Conservation (phyloP, 2,329 filamentous ascomycete genomes). For the Fusarium sp. region DNA sequence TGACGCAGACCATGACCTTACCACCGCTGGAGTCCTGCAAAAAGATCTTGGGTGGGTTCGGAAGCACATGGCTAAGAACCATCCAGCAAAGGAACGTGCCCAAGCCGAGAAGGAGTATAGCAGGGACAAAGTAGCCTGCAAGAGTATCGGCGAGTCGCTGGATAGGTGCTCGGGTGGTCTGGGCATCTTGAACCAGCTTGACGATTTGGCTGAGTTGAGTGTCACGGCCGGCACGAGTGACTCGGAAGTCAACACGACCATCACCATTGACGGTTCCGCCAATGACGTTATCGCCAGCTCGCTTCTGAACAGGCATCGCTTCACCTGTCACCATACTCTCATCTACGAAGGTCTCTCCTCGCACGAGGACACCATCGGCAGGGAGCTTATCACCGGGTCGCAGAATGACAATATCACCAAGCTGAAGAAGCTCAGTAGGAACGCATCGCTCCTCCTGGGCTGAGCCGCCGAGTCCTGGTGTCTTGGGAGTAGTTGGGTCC, state of each 20-base stretch:
- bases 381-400: constrained; percentile 97
- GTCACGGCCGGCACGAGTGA: constrained; percentile 91
- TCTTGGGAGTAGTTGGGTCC: constrained; percentile 35
- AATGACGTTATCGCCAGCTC: constrained; percentile 81
- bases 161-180: constrained; percentile 93
- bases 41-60: constrained; percentile 90
- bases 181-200: constrained; percentile 96
- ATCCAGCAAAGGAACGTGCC: constrained; percentile 93
- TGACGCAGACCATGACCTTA: constrained; percentile 94
- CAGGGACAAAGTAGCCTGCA: constrained; percentile 93
- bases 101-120: constrained; percentile 85
- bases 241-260: constrained; percentile 90
- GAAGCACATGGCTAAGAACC: constrained; percentile 87
- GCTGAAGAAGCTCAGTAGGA: constrained; percentile 92
- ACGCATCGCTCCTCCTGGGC: constrained; percentile 86
- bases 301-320: constrained; percentile 93
- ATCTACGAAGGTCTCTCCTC: constrained; percentile 92
- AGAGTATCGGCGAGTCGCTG: constrained; percentile 91
- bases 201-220: constrained; percentile 99
- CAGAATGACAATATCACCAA: constrained; percentile 92
- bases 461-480: constrained; percentile 59
- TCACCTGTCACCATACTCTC: constrained; percentile 99
- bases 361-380: constrained; percentile 87
- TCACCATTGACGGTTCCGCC: constrained; percentile 96
- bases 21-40: constrained; percentile 83